Conservation (phyloP, 352 stramenopile genomes). For the Pythium volutum region DNA sequence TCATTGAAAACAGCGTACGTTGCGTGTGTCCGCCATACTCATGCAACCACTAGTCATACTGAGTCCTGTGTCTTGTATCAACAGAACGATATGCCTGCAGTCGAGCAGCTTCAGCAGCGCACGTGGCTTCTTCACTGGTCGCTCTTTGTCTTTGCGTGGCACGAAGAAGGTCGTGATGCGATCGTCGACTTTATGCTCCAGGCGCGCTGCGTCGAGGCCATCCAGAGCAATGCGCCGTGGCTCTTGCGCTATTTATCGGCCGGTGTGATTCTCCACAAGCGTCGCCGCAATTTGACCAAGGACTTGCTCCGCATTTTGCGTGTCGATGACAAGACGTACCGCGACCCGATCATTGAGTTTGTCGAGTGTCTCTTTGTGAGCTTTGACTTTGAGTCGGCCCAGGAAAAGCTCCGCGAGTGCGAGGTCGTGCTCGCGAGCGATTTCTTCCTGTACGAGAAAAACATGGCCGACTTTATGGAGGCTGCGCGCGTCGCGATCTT, state of each 20-base stretch:
- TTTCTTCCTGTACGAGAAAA: constrained; percentile 97
- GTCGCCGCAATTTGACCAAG: constrained; percentile 90
- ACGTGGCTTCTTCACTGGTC: constrained; percentile 99
- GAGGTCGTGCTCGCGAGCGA: constrained; percentile 94
- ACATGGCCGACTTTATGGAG: constrained; percentile 98
- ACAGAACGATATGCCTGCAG: constrained; percentile 68
- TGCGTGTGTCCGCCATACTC: not conserved
- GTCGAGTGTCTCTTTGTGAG: constrained; percentile 97
- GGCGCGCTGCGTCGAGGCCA: constrained; percentile 92
- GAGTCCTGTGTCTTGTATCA: constrained; percentile 10
- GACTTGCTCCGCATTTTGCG: constrained; percentile 96
- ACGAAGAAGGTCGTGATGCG: constrained; percentile 93
- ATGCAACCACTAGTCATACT: not conserved
- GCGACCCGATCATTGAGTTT: constrained; percentile 91
- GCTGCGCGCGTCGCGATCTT: constrained; percentile 97
- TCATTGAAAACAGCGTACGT: constrained; percentile 92
- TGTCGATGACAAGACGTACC: constrained; percentile 81
- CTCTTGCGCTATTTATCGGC: constrained; percentile 96
- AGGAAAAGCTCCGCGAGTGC: constrained; percentile 92
- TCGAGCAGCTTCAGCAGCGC: constrained; percentile 96
- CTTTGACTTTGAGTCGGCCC: constrained; percentile 98
- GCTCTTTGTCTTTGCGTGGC: constrained; percentile 94
- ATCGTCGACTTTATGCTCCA: constrained; percentile 98
- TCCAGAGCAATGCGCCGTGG: constrained; percentile 98
- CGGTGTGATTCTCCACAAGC: constrained; percentile 97